Base-by-base conservation (phyloP, 2,329 filamentous ascomycete species). In the Colletotrichum karsti region DNA sequence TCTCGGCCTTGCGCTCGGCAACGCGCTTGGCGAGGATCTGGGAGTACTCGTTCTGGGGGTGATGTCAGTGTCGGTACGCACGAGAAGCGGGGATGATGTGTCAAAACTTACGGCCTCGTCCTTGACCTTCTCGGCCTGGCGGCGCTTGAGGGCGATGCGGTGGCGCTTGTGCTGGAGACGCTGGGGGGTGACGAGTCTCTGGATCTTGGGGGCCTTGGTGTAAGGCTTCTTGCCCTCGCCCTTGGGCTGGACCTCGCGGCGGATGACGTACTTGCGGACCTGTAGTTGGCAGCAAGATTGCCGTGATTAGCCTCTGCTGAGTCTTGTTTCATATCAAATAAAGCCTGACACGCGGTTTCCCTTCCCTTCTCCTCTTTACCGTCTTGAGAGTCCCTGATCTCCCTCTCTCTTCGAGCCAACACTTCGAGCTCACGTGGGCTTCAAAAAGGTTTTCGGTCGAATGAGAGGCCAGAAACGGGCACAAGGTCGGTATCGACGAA, bases 131-230 rank as follows among this genome's bases (percentile, higher is more conserved):
- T 99, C 96, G 80, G 95, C 87, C 82, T 94, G 93, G 85, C 96
- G 95, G 85, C 95, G 94, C 94, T 99, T 99, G 87, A 99, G 92
- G 80, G 96, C 95, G 80, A 97, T 88, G 78, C 95, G 91, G 90
- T 98, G 96, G 81, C 96, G 94, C 93, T 98, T 99, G 93, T 97
- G 96, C 91, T 99, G 96, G 82, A 99, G 94, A 85, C 96, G 96
- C 89, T 98, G 96, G 84, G 96, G 96, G 81, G 96, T 99, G 79
- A 99, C 94, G 79, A 99, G 94, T 84, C 96, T 94, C 92, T 99
- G 96, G 88, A 99, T 99, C 91, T 95, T 97, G 85, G 96, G 96
- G 79, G 96, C 96, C 93, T 99, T 99, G 92, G 95, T 98, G 92
- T 98, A 98, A 79, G 95, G 87, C 88, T 93, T 92, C 88, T 96